Evolutionary conservation across 768 basidiomycete genomes (phyloP), one percentile per base, ranked within the genome.

Genomic region (Rhodotorula kratochvilovae): DNA sequence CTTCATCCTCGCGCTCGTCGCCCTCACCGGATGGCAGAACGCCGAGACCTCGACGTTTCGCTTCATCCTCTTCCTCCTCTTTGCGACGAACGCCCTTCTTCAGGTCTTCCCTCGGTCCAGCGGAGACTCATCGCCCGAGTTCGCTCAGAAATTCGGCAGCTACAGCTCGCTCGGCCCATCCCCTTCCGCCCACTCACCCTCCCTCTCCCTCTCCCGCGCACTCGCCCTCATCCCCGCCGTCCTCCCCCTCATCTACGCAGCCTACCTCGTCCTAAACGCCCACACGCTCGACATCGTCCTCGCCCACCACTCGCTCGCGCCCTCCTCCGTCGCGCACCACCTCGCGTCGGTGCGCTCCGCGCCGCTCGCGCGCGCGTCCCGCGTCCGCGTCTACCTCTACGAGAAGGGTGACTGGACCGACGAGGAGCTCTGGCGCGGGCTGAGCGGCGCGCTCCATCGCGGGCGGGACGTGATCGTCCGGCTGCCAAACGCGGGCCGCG

Each of bases 401-500:
- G 35, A 60, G 29, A 80, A 80, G 48, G 74, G 75, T 2, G 15
- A 25, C 4, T 13, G 31, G n/a, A 33, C 29, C 27, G 43, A 65
- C 19, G 39, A 29, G 8, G 55, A 46, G 31, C 51, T 65, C 15
- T 57, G 54, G 63, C 25, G 31, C 5, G 54, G 43, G 17, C 7
- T 65, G 15, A 33, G 35, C 33, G 61, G 61, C 15, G 50, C 27
- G 35, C 11, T 45, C 13, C 19, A 17, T 21, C 6, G 5, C 35
- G 72, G 65, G 15, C 63, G 67, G 33, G 77, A 73, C 35, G 77
- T 78, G 59, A 73, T 80, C 7, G 69, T 78, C 0, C 61, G 35
- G 12, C 58, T 80, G 29, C 46, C 60, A 35, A 80, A 80, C 67
- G 58, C 70, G 2, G 79, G 79, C 0, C 54, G 79, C 48, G 79